A percentile compares a stretch with the other conserved stretches of the same genome.
Conservation (phyloP, 73 alveolate species). For the Symbiodinium natans region DNA sequence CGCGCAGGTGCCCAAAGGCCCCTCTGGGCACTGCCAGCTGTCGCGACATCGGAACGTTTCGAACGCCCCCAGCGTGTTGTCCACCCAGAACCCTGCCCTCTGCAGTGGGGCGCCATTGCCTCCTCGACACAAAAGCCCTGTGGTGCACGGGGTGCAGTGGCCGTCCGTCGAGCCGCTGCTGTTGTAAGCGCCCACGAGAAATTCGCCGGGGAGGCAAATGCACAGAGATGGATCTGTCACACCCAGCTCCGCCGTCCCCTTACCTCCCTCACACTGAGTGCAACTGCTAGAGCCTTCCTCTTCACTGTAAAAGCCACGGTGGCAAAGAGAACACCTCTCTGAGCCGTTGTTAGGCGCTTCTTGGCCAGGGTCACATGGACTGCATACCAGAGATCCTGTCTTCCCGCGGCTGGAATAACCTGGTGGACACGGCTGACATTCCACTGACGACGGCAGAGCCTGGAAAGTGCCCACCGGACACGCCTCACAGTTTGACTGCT, state of each 20-base stretch:
- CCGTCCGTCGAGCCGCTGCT: no score
- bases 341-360: constrained; percentile 36
- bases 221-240: constrained; percentile 45
- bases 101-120: constrained; percentile 39
- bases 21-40: not conserved
- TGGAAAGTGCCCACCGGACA: constrained; percentile 20
- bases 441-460: not conserved
- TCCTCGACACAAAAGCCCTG: not conserved
- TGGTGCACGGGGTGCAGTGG: not conserved
- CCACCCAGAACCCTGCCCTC: constrained; percentile 74
- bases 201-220: constrained; percentile 26
- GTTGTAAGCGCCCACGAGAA: no score
- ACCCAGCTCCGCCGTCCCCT: constrained; percentile 69
- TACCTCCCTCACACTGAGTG: constrained; percentile 20
- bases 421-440: constrained; percentile 14
- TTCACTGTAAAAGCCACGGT: constrained; percentile 36
- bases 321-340: constrained; percentile 28
- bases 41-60: not conserved
- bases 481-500: constrained; percentile 45
- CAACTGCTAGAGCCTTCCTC: constrained; percentile 10
- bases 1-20: constrained; percentile 26
- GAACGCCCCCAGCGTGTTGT: not conserved
- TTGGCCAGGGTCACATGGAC: constrained; percentile 84
- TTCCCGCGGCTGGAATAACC: constrained; percentile 69
- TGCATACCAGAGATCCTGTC: constrained; percentile 22